phyloP scores from a whole-genome alignment of 2,329 filamentous ascomycete genomes.

The Monosporascus sp. region DNA sequence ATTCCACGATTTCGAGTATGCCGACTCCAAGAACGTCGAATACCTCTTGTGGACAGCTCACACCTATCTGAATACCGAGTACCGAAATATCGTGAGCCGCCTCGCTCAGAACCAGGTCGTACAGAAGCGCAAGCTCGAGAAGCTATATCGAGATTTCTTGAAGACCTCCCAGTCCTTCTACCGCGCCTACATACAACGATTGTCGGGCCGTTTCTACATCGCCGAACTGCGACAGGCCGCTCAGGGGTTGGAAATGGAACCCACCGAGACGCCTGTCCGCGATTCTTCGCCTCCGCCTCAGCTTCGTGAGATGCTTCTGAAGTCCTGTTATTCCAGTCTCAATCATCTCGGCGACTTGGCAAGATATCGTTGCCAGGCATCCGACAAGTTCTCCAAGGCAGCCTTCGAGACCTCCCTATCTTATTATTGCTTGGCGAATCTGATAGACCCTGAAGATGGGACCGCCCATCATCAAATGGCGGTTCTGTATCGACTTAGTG shows the following conservation, averaged over 20 bases:
- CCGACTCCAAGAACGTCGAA: slow-evolving; percentile 60
- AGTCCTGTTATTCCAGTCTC: slow-evolving; percentile 75
- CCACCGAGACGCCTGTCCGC: slow-evolving; percentile 37
- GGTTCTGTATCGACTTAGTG: slow-evolving; percentile 73
- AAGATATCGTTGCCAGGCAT: slow-evolving; percentile 74
- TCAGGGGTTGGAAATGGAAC: slow-evolving; percentile 37
- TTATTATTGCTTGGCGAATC: slow-evolving; percentile 78
- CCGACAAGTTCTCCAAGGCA: slow-evolving; percentile 57
- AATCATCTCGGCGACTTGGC: slow-evolving; percentile 87
- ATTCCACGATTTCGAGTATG: slow-evolving; percentile 65
- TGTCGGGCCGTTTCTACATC: slow-evolving; percentile 58
- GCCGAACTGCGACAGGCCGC: slow-evolving; percentile 43
- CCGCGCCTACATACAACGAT: slow-evolving; percentile 72
- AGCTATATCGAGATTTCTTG: slow-evolving; percentile 77
- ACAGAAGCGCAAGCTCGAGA: slow-evolving; percentile 71
- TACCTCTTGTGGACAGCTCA: slow-evolving; percentile 74
- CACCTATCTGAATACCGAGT: slow-evolving; percentile 69
- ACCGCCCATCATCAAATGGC: slow-evolving; percentile 86
- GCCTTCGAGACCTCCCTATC: slow-evolving; percentile 76
- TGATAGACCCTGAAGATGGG: slow-evolving; percentile 73
- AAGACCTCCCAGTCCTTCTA: slow-evolving; percentile 88
- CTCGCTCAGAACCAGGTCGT: slow-evolving; percentile 50
- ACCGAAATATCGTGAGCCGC: slow-evolving; percentile 62
- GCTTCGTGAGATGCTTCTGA: slow-evolving; percentile 56
- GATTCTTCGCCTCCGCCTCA: slow-evolving; percentile 35